Evolutionary conservation across 1,284 basidiomycete species (phyloP).

Genomic region (Ustilago shanxiensis): DNA sequence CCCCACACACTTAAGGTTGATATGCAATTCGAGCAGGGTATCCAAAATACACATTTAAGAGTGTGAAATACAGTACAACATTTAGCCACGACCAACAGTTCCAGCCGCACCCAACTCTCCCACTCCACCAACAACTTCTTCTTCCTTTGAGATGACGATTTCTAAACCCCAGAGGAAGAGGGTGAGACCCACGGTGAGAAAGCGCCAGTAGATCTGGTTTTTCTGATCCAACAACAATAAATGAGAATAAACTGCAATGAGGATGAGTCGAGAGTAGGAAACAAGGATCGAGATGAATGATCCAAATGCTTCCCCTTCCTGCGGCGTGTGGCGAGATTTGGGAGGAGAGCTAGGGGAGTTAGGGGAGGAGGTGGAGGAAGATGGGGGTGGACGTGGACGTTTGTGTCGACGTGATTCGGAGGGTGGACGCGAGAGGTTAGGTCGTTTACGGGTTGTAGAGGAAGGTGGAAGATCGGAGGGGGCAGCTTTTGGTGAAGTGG

Average conservation of each 20-base stretch:
- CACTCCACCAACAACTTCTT: slow-evolving; percentile 41
- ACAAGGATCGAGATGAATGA: slow-evolving; percentile 57
- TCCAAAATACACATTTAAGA: slow-evolving; percentile 2
- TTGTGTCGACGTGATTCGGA: slow-evolving; percentile 37
- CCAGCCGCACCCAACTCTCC: slow-evolving; percentile 37
- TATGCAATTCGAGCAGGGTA: neutral
- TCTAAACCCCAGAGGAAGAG: slow-evolving; percentile 65
- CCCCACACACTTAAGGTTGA: too few species aligned
- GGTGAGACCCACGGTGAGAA: slow-evolving; percentile 66
- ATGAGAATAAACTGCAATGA: slow-evolving; percentile 68
- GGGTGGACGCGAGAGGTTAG: slow-evolving; percentile 36
- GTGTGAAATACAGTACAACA: neutral
- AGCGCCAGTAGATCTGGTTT: slow-evolving; percentile 68
- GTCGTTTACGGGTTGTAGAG: slow-evolving; percentile 19
- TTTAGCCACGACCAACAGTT: neutral
- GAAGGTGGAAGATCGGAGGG: neutral
- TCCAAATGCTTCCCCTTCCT: slow-evolving; percentile 26
- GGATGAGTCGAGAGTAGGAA: slow-evolving; percentile 63
- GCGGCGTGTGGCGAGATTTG: neutral
- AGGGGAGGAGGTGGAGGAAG: slow-evolving; percentile 6
- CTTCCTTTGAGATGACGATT: slow-evolving; percentile 59
- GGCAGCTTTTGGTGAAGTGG: neutral
- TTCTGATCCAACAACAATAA: slow-evolving; percentile 66
- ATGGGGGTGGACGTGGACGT: slow-evolving; percentile 25
- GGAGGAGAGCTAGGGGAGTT: neutral